phyloP scores from a whole-genome alignment of 176 grass and related monocot genomes.

The Elaeis guineensis region DNA sequence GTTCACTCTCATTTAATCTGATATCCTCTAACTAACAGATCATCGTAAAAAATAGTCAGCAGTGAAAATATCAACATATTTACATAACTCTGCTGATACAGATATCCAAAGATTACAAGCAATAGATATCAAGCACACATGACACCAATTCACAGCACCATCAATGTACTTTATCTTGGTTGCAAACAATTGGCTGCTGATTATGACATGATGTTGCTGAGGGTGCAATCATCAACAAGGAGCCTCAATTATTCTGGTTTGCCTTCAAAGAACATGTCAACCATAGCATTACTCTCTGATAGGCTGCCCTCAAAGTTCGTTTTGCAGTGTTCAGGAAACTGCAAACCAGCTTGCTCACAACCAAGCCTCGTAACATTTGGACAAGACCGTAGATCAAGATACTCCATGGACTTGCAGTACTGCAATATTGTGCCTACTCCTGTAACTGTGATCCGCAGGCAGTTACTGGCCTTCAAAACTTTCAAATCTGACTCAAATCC shows the following conservation, averaged over 20 bases:
- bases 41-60: no score
- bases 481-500: constrained; percentile 34
- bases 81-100: no score
- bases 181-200: no score
- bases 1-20: no score
- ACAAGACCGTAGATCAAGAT: constrained; percentile 67
- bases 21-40: no score
- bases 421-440: constrained; percentile 27
- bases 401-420: constrained; percentile 42
- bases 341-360: constrained; percentile 64
- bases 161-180: no score
- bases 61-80: no score
- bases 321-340: constrained; percentile 53
- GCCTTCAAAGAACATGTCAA: constrained; percentile 46
- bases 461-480: constrained; percentile 51
- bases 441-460: constrained; percentile 35
- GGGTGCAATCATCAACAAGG: no score
- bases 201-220: no score
- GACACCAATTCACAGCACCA: no score
- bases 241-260: background rate
- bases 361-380: constrained; percentile 41
- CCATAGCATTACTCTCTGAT: constrained; percentile 25
- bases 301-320: constrained; percentile 67
- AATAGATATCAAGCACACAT: no score
- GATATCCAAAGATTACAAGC: no score